A percentile compares a stretch with the other conserved stretches of the same genome.
Evolutionary conservation across 768 basidiomycete species (phyloP).

Genomic region (Auriculariales sp.): DNA sequence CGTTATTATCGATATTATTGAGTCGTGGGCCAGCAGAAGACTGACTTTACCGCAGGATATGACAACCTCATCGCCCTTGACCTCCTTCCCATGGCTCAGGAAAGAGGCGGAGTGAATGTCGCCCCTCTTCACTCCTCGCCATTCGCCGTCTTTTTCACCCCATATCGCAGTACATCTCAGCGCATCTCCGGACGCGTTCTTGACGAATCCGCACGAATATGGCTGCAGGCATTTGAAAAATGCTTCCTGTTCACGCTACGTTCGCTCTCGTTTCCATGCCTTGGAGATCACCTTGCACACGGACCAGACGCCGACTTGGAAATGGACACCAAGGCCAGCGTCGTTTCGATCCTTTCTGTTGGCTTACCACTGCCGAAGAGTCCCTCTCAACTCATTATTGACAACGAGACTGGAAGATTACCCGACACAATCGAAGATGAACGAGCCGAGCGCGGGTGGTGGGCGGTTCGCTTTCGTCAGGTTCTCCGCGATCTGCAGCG

Average conservation of each 20-base stretch:
- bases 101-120: conserved; percentile 17
- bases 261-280: conserved; percentile 25
- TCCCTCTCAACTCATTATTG: conserved; percentile 45
- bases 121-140: conserved; percentile 20
- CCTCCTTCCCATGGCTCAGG: conserved; percentile 29
- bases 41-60: conserved; percentile 10
- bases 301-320: conserved; percentile 15
- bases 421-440: conserved; percentile 27
- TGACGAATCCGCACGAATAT: conserved; percentile 19
- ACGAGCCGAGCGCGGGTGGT: conserved; percentile 60
- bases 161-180: conserved; percentile 15
- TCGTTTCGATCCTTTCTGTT: conserved; percentile 25
- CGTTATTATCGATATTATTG: neutral
- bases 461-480: conserved; percentile 52
- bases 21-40: neutral
- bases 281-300: conserved; percentile 15
- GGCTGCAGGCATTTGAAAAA: conserved; percentile 39
- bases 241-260: conserved; percentile 35
- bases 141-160: conserved; percentile 18
- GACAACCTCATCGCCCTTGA: conserved; percentile 30
- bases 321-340: conserved; percentile 18
- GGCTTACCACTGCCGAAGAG: conserved; percentile 55
- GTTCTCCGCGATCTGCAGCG: conserved; percentile 40
- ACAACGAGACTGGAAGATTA: conserved; percentile 15
- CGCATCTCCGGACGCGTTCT: conserved; percentile 17